A percentile compares a stretch with the other conserved stretches of the same genome.
These are phyloP conservation scores for Trapa incisa DNA, from an alignment of 345 rosid genomes.

Conservation along the genomic window DNA sequence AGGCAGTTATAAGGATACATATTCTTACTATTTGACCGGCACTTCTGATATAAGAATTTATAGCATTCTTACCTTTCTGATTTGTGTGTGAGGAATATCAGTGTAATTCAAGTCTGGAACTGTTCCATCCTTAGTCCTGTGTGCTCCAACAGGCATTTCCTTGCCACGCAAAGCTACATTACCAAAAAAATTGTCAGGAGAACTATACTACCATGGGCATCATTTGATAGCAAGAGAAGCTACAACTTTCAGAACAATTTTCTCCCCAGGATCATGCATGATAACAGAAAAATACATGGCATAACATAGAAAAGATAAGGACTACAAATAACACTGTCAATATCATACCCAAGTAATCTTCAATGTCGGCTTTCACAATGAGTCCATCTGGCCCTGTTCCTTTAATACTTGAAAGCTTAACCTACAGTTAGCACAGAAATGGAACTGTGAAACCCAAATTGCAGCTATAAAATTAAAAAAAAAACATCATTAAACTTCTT, in stretches of 20 bases:
- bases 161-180: conserved; percentile 54
- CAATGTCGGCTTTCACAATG: conserved; percentile 84
- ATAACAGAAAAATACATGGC: not conserved
- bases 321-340: not conserved
- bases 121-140: conserved; percentile 32
- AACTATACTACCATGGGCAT: not conserved
- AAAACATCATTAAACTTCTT: not conserved
- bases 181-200: not conserved
- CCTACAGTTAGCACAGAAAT: conserved; percentile 24
- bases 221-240: conserved; percentile 1
- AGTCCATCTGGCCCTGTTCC: conserved; percentile 91
- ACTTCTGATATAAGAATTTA: not conserved
- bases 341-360: conserved; percentile 69
- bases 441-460: not conserved
- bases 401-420: conserved; percentile 65
- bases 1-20: not conserved
- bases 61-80: conserved; percentile 55
- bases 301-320: not conserved
- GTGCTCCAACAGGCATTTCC: conserved; percentile 42
- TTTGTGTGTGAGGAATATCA: conserved; percentile 86
- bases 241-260: not conserved
- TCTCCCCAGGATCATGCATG: not conserved
- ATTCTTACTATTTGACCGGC: too few species aligned
- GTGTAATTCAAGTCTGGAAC: conserved; percentile 59
- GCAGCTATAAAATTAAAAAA: not conserved